Evolutionary conservation across 2,329 filamentous ascomycete genomes (phyloP).

Genomic region (Pseudogymnoascus sp.): DNA sequence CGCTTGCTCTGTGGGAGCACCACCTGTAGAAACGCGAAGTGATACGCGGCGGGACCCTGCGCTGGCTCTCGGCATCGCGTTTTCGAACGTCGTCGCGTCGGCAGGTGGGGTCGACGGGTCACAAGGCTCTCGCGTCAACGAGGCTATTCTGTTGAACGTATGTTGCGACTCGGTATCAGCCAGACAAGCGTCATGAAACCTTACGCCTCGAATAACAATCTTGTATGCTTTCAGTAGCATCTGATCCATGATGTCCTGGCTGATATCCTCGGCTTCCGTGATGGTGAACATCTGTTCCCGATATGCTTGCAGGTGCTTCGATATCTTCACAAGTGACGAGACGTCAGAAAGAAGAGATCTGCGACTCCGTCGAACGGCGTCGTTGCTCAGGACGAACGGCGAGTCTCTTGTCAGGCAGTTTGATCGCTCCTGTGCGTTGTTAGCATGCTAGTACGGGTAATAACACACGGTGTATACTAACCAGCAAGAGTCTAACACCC

Average conservation of each 20-base stretch:
- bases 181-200: constrained; percentile 80
- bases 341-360: constrained; percentile 86
- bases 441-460: constrained; percentile 12
- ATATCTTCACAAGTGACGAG: constrained; percentile 79
- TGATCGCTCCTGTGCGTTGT: constrained; percentile 64
- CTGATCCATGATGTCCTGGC: constrained; percentile 71
- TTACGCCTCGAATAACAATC: constrained; percentile 83
- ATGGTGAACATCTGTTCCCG: constrained; percentile 37
- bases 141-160: constrained; percentile 50
- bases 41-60: constrained; percentile 25
- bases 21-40: constrained; percentile 26
- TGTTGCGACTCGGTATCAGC: constrained; percentile 48
- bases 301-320: constrained; percentile 71
- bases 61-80: constrained; percentile 37
- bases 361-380: constrained; percentile 68
- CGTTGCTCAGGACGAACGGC: constrained; percentile 63
- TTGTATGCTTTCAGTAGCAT: constrained; percentile 92
- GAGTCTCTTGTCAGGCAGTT: constrained; percentile 82
- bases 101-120: constrained; percentile 58
- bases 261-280: constrained; percentile 50
- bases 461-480: constrained; percentile 41
- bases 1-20: constrained; percentile 19
- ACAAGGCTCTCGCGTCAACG: constrained; percentile 52
- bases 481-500: constrained; percentile 81
- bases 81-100: constrained; percentile 46